Base-by-base conservation (phyloP, 2,329 filamentous ascomycete species). In the Fusarium buxicola region DNA sequence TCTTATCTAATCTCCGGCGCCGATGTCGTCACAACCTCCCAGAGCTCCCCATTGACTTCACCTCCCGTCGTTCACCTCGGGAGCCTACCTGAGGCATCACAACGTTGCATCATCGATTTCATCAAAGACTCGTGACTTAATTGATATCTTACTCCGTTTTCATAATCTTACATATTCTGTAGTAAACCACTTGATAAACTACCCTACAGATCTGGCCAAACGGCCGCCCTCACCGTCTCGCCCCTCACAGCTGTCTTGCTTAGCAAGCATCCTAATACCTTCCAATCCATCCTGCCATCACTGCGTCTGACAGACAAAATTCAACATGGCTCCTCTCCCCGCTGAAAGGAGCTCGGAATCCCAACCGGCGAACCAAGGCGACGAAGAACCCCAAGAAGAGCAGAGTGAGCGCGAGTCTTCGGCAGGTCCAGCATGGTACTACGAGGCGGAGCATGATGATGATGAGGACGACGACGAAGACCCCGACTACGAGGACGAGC, bases 401-500 rank as follows among this genome's bases (percentile, higher is more conserved):
- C 41, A 54, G 27, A 66, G 38, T 7, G 55, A 55, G 18, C 48
- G 9, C 24, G 65, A 63, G 43, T 48, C 55, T 25, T 63, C 61
- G 43, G 39, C 34, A 38, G 59, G 53, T 13, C 59, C 52, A 38
- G 38, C 43, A 49, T 66, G 50, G 53, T 35, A 55, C 53, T 60
- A 58, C 30, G 62, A 63, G 34, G 31, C 39, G 7, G 68, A 66
- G 25, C 70, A 75, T 32, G 71, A 76, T 6, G 73, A 75, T 7
- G 69, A 74, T 10, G 74, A 75, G 12, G 76, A 76, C 16, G 72
- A 73, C n/a, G 74, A 75, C 16, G 57, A 68, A 18, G 66, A 69
- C 13, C 57, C 60, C 8, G 69, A 74, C 11, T 66, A 65, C 32
- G 50, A 65, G 38, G 66, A 73, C n/a, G 68, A 69, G 28, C 55